Evolutionary conservation across 371 early-diverging fungal genomes (phyloP).

Genomic region (Dinochytrium kinnereticum): DNA sequence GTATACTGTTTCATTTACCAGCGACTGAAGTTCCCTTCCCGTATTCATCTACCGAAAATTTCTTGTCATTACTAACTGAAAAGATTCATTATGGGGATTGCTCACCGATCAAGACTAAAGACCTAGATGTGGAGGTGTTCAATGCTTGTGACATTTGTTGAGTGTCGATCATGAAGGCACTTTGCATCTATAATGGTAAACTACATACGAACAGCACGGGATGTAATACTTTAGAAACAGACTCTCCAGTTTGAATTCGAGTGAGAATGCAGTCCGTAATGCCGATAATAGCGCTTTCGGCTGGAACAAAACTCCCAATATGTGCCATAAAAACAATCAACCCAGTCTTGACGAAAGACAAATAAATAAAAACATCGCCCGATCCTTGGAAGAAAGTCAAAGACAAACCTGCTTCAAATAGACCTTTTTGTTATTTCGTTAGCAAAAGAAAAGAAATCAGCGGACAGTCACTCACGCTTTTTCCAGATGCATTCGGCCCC

Average conservation of each 20-base stretch:
- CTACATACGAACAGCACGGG: not conserved
- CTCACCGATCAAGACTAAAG: conserved; percentile 59
- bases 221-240: conserved; percentile 47
- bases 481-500: conserved; percentile 81
- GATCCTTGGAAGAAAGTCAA: not conserved
- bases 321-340: conserved; percentile 80
- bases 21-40: conserved; percentile 55
- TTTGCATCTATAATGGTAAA: conserved; percentile 58
- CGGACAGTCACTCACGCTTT: conserved; percentile 50
- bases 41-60: conserved; percentile 75
- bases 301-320: conserved; percentile 77
- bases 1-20: conserved; percentile 16
- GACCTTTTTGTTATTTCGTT: conserved; percentile 50
- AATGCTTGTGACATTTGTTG: conserved; percentile 68
- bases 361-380: not conserved
- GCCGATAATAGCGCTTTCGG: conserved; percentile 56
- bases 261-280: conserved; percentile 65
- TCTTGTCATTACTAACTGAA: not conserved
- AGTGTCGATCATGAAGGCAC: conserved; percentile 73
- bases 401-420: conserved; percentile 72
- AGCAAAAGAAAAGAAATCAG: not conserved
- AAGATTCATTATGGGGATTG: not conserved
- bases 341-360: conserved; percentile 54
- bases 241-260: conserved; percentile 57
- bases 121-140: conserved; percentile 44